Conservation (phyloP, 129 eudicot genomes). For the Tanacetum coccineum region DNA sequence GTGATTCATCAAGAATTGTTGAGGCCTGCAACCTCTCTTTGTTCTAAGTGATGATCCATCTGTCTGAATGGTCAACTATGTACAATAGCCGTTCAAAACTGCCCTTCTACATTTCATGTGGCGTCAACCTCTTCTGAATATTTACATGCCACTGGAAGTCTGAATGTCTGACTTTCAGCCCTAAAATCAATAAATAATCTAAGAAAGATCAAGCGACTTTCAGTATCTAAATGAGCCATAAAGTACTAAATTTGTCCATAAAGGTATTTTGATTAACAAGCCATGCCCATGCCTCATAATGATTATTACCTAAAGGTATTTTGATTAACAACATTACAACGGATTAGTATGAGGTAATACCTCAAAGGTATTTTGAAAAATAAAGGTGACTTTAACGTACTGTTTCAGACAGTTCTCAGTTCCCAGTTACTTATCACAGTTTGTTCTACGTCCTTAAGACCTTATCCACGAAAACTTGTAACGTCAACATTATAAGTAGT, state of each 20-base stretch:
- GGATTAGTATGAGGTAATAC: too few species aligned
- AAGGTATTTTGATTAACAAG: neutral
- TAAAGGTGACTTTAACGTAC: neutral
- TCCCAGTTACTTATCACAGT: neutral
- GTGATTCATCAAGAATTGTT: too few species aligned
- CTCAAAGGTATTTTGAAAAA: neutral
- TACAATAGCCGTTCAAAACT: neutral
- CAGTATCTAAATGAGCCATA: neutral
- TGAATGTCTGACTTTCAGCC: too few species aligned
- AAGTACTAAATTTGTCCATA: neutral
- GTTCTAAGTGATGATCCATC: neutral
- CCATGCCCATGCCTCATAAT: neutral
- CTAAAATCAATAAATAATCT: neutral
- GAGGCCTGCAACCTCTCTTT: neutral
- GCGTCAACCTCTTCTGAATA: neutral
- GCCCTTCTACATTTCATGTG: constrained; percentile 1
- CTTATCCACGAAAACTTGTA: neutral
- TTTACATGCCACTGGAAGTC: neutral
- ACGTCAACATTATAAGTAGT: neutral
- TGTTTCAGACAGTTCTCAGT: neutral
- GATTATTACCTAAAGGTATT: constrained; percentile 4
- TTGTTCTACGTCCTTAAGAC: neutral
- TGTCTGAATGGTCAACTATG: neutral
- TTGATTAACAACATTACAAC: too few species aligned
- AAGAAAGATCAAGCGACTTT: neutral